phyloP scores from a whole-genome alignment of 2,329 filamentous ascomycete species.

The Ceratocystis papillata region DNA sequence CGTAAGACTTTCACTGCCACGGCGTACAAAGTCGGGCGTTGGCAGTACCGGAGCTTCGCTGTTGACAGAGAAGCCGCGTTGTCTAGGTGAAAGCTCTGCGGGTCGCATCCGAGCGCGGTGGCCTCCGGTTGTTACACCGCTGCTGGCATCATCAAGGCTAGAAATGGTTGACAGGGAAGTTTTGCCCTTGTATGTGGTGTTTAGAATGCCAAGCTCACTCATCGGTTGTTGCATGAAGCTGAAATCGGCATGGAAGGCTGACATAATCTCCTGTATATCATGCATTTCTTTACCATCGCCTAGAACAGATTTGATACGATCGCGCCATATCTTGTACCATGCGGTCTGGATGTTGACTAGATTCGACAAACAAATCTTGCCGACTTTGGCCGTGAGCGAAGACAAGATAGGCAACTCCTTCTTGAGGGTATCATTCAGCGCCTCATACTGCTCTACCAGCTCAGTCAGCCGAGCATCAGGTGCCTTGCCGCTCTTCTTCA shows the following conservation, averaged over 20 bases:
- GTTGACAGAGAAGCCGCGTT: slow-evolving; percentile 50
- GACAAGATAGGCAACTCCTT: slow-evolving; percentile 83
- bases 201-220: slow-evolving; percentile 63
- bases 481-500: slow-evolving; percentile 72
- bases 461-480: slow-evolving; percentile 76
- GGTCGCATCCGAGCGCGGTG: slow-evolving; percentile 41
- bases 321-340: slow-evolving; percentile 76
- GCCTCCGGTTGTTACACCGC: slow-evolving; percentile 26
- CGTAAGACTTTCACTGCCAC: slow-evolving; percentile 56
- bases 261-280: slow-evolving; percentile 61
- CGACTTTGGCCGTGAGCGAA: slow-evolving; percentile 65
- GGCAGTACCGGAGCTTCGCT: slow-evolving; percentile 54
- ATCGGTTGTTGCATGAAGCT: slow-evolving; percentile 63
- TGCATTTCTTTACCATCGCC: slow-evolving; percentile 51
- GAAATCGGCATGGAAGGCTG: slow-evolving; percentile 69
- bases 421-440: slow-evolving; percentile 85
- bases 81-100: slow-evolving; percentile 41
- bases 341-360: slow-evolving; percentile 73
- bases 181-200: slow-evolving; percentile 54
- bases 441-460: slow-evolving; percentile 77
- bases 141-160: slow-evolving; percentile 40
- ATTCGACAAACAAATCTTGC: slow-evolving; percentile 70
- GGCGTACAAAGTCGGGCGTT: slow-evolving; percentile 54
- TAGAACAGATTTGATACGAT: slow-evolving; percentile 67
- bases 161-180: slow-evolving; percentile 49